Percentiles rank a stretch among this genome's conserved stretches.
phyloP scores from a whole-genome alignment of 345 rosid species.

The Brassica cretica region DNA sequence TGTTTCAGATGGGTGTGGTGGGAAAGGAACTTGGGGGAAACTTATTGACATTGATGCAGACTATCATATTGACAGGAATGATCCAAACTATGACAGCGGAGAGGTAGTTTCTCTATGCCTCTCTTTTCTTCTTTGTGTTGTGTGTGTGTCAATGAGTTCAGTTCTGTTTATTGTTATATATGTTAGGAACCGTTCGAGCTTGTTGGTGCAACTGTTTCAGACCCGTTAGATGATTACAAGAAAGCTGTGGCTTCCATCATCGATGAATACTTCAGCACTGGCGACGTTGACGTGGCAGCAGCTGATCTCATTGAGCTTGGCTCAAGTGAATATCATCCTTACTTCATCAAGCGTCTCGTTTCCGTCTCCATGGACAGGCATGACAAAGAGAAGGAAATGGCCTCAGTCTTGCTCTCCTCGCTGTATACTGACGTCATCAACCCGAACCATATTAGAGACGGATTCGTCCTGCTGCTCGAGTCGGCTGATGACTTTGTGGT shows the following conservation, averaged over 20 bases:
- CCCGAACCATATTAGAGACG: slow-evolving; percentile 81
- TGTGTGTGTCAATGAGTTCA: neutral
- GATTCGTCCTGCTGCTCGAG: slow-evolving; percentile 85
- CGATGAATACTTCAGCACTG: slow-evolving; percentile 84
- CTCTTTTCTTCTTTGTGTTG: neutral
- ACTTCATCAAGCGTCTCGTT: slow-evolving; percentile 82
- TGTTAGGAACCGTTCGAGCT: slow-evolving; percentile 76
- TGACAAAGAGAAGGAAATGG: slow-evolving; percentile 98
- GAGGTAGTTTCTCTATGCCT: slow-evolving; percentile 57
- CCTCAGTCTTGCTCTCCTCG: slow-evolving; percentile 83
- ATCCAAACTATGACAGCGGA: slow-evolving; percentile 97
- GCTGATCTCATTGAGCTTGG: slow-evolving; percentile 93
- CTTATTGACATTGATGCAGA: slow-evolving; percentile 79
- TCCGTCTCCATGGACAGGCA: slow-evolving; percentile 95
- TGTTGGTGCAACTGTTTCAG: slow-evolving; percentile 69
- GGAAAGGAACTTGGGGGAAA: slow-evolving; percentile 97
- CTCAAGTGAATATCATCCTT: slow-evolving; percentile 78
- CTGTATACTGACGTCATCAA: slow-evolving; percentile 80
- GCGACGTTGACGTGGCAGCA: slow-evolving; percentile 81
- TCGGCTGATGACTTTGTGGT: slow-evolving; percentile 89
- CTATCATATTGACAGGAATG: slow-evolving; percentile 71
- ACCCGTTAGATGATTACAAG: slow-evolving; percentile 87
- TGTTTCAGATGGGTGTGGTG: slow-evolving; percentile 84
- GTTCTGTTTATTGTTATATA: slow-evolving; percentile 9
- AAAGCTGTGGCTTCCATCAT: slow-evolving; percentile 74